Evolutionary conservation across 140 eudicot genomes (phyloP), one percentile per base, ranked within the genome.

Genomic region (Bidens hawaiensis): DNA sequence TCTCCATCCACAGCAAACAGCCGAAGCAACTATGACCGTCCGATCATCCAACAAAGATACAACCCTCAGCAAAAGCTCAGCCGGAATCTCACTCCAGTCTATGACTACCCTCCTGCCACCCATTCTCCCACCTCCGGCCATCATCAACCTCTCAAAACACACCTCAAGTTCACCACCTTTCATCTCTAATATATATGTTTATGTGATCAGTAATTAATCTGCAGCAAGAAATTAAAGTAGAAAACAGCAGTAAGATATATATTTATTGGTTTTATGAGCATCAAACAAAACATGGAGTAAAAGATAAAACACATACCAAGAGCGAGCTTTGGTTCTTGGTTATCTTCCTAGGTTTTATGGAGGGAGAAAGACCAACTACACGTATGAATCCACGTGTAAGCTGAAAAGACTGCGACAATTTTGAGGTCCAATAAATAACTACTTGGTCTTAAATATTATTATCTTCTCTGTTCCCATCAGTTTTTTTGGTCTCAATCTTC

Each of bases 41-140:
- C 77, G 89, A 83, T 86, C 94, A 81, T 90, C 94, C 15, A 83
- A 82, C 64, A 86, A 83, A 10, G 78, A 81, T 4, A 79, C 25
- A 58, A 90, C 86, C 76, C 94, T 71, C 78, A 90, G 38, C 81
- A 90, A 71, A 49, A 90, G 80, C 80, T 90, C 97, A 85, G 81
- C 79, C 2, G 97, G 97, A 12, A 90, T 86, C 69, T 90, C 97
- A 46, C 73, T 83, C 97, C 97, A 90, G 34, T 90, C 89, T 12
- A 66, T 75, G 17, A 72, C 66, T 76, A 73, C 57, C 42, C 78
- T 73, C n/a, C n/a, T n/a, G n/a, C n/a, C n/a, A n/a, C 28, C 65
- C n/a, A 28, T 34, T 5, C 13, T 9, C 5, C 69, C 79, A 50
- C 69, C 72, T 23, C 69, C 69, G 16, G 19, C 49, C 55, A 18